Conservation (phyloP, 2,329 filamentous ascomycete genomes). For the Xylariaceae sp. region DNA sequence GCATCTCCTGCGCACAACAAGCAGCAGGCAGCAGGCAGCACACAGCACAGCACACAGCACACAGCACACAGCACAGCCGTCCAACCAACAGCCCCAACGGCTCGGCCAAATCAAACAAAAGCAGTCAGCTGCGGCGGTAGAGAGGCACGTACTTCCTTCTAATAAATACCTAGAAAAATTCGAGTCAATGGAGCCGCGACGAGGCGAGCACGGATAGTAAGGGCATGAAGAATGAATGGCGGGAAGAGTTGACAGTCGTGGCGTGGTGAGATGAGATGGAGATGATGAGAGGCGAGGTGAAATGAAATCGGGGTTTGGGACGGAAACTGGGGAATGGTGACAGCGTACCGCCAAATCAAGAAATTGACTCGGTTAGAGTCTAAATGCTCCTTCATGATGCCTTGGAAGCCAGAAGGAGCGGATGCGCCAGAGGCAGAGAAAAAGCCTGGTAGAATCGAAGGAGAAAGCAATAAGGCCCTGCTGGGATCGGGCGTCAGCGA, state of each 20-base stretch:
- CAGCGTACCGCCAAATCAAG: slow-evolving; percentile 63
- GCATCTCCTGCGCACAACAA: slow-evolving; percentile 15
- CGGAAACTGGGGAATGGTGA: slow-evolving; percentile 21
- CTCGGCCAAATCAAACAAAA: neutral
- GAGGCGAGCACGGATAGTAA: slow-evolving; percentile 1
- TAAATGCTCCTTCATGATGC: slow-evolving; percentile 56
- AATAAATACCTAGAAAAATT: slow-evolving; percentile 47
- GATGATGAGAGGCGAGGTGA: neutral
- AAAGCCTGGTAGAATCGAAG: neutral
- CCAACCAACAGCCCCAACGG: slow-evolving; percentile 9
- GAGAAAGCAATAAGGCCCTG: slow-evolving; percentile 3
- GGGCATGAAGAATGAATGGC: neutral
- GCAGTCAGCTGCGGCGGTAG: neutral
- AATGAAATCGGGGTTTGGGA: slow-evolving; percentile 14
- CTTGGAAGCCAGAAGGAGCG: slow-evolving; percentile 6
- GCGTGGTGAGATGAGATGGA: too few species aligned
- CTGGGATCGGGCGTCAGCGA: slow-evolving; percentile 5
- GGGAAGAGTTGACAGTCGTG: neutral
- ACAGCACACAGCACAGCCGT: slow-evolving; percentile 11
- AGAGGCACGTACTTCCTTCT: slow-evolving; percentile 52
- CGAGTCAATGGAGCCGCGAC: slow-evolving; percentile 22
- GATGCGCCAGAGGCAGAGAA: neutral
- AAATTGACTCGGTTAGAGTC: slow-evolving; percentile 65
- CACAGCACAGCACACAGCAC: too few species aligned
- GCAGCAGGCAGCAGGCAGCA: too few species aligned